These are phyloP conservation scores for Leavenworthia alabamica DNA, from an alignment of 345 rosid species.

Conservation along the genomic window DNA sequence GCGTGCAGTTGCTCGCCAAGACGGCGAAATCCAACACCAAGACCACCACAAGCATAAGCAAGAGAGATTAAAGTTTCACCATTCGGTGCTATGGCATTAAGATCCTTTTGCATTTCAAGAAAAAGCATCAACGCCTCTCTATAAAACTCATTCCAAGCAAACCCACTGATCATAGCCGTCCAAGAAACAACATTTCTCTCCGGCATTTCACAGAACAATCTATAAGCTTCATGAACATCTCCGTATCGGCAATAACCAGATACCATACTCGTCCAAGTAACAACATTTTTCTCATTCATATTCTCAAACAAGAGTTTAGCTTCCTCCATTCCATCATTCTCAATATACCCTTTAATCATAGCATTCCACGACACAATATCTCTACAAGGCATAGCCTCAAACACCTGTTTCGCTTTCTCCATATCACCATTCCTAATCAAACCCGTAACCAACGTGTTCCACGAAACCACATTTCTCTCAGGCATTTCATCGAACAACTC, in stretches of 20 bases:
- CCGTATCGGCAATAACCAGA: conserved; percentile 45
- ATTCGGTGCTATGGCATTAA: conserved; percentile 41
- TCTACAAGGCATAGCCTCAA: conserved; percentile 37
- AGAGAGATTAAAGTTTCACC: conserved; percentile 65
- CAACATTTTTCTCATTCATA: conserved; percentile 47
- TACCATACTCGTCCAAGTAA: conserved; percentile 68
- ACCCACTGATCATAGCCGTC: conserved; percentile 66
- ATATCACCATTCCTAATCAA: conserved; percentile 43
- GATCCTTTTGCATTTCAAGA: conserved; percentile 47
- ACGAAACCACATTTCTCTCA: conserved; percentile 53
- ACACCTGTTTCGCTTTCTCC: conserved; percentile 46
- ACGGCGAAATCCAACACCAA: conserved; percentile 38
- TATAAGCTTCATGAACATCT: conserved; percentile 38
- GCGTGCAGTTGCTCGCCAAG: conserved; percentile 66
- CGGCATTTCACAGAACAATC: conserved; percentile 47
- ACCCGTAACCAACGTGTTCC: conserved; percentile 57
- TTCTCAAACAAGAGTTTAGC: conserved; percentile 49
- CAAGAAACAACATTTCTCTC: conserved; percentile 58
- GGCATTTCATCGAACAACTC: conserved; percentile 57
- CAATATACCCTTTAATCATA: conserved; percentile 48
- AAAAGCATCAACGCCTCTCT: conserved; percentile 44
- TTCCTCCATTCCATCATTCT: conserved; percentile 39
- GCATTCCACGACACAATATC: conserved; percentile 51
- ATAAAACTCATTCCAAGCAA: conserved; percentile 45
- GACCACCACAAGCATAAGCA: conserved; percentile 65